A percentile compares a stretch with the other conserved stretches of the same genome.
These are phyloP conservation scores for Rostrohypoxylon terebratum DNA, from an alignment of 495 filamentous ascomycete genomes.

Conservation along the genomic window DNA sequence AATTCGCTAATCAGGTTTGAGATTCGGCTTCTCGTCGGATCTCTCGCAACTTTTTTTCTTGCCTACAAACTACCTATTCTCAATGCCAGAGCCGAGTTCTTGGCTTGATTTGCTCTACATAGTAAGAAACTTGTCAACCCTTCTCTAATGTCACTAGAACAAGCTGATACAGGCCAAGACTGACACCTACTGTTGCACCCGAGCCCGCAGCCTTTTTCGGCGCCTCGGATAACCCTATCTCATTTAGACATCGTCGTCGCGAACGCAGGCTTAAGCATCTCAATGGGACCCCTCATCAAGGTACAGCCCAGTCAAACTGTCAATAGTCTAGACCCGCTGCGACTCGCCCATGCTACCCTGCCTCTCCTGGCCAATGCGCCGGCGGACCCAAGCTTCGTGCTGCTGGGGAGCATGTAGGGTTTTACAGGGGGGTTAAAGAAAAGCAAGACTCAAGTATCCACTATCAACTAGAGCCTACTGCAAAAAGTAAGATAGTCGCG, in stretches of 20 bases:
- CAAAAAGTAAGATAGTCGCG: constrained; percentile 53
- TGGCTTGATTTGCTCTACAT: constrained; percentile 34
- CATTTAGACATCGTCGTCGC: constrained; percentile 61
- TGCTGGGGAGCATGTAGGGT: constrained; percentile 48
- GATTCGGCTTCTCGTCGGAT: constrained; percentile 54
- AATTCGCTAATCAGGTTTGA: constrained; percentile 50
- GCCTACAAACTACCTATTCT: constrained; percentile 55
- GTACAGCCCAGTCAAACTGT: constrained; percentile 36
- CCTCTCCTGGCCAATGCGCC: constrained; percentile 48
- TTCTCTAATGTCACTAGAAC: constrained; percentile 51
- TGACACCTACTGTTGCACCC: constrained; percentile 51
- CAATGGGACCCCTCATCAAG: constrained; percentile 41
- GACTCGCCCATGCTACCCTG: constrained; percentile 57
- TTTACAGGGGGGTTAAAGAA: constrained; percentile 45
- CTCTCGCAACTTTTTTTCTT: constrained; percentile 52
- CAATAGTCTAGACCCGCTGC: constrained; percentile 53
- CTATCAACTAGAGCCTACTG: constrained; percentile 50
- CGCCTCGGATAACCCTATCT: constrained; percentile 50
- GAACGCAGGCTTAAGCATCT: constrained; percentile 55
- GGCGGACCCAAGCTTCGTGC: constrained; percentile 50
- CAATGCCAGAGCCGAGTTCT: constrained; percentile 56
- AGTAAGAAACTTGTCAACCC: constrained; percentile 39
- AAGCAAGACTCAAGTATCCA: constrained; percentile 21
- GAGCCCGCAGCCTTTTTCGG: constrained; percentile 39
- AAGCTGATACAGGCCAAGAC: constrained; percentile 55